Evolutionary conservation across 1,139 yeast genomes (phyloP).

Genomic region (Suhomyces chickasaworum): DNA sequence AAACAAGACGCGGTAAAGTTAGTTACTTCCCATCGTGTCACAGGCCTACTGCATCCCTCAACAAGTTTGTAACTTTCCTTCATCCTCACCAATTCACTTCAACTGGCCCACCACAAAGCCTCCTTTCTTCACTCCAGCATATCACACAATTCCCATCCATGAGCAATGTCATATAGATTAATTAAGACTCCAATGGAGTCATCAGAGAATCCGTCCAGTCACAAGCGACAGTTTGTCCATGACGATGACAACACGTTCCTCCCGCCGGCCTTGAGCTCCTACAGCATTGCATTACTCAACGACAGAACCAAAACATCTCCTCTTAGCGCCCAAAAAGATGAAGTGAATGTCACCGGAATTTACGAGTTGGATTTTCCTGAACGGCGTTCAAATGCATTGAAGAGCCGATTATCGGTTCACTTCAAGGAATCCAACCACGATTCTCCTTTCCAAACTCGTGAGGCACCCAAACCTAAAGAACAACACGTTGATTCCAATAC

Average conservation of each 20-base stretch:
- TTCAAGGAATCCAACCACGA: slow-evolving; percentile 22
- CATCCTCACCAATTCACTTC: neutral
- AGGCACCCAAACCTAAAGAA: slow-evolving; percentile 10
- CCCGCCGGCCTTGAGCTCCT: slow-evolving; percentile 69
- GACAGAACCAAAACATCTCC: slow-evolving; percentile 21
- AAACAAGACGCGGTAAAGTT: slow-evolving; percentile 11
- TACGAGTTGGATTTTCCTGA: slow-evolving; percentile 40
- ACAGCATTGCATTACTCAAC: slow-evolving; percentile 43
- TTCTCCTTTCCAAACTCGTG: slow-evolving; percentile 6
- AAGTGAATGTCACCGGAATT: slow-evolving; percentile 29
- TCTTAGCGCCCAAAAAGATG: slow-evolving; percentile 1
- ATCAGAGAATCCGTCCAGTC: slow-evolving; percentile 8
- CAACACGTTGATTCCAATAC: slow-evolving; percentile 6
- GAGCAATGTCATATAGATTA: slow-evolving; percentile 17
- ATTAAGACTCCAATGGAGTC: slow-evolving; percentile 12
- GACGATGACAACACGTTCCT: slow-evolving; percentile 59
- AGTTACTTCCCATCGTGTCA: neutral
- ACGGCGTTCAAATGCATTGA: slow-evolving; percentile 21
- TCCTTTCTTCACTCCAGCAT: neutral
- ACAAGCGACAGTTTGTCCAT: slow-evolving; percentile 23
- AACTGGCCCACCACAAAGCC: neutral
- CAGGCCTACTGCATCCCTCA: neutral
- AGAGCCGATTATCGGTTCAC: slow-evolving; percentile 38
- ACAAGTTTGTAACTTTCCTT: neutral
- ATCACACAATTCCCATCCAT: slow-evolving; percentile 1